A percentile compares a stretch with the other conserved stretches of the same genome.
Evolutionary conservation across 441 rosid species (phyloP).

Genomic region (Eruca vesicaria): DNA sequence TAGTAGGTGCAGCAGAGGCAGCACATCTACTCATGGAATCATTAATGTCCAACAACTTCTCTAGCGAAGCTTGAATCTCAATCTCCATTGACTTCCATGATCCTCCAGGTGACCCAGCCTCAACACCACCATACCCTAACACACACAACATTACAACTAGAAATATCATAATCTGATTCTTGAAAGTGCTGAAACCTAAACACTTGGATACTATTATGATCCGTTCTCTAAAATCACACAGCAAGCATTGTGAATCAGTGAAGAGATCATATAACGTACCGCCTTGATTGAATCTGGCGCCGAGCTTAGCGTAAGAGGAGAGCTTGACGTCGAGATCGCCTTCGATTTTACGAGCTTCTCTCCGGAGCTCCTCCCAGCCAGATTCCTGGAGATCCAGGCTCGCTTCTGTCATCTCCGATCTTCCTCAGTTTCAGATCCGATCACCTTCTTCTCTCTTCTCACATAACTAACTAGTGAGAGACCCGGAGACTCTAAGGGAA

Average conservation of each 20-base stretch:
- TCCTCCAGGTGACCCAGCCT: conserved; percentile 76
- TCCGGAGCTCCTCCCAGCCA: conserved; percentile 95
- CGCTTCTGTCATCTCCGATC: conserved; percentile 52
- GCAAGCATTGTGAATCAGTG: background rate
- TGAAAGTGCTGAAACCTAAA: background rate
- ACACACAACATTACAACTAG: background rate
- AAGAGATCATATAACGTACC: conserved; percentile 43
- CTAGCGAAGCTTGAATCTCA: conserved; percentile 88
- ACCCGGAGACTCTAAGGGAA: background rate
- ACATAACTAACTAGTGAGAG: background rate
- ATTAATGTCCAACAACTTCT: conserved; percentile 83
- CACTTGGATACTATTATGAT: background rate
- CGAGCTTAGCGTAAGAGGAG: conserved; percentile 94
- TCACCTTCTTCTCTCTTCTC: background rate
- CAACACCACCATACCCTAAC: conserved; percentile 59
- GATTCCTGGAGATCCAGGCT: conserved; percentile 86
- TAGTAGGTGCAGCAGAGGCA: conserved; percentile 76
- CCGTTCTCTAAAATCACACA: background rate
- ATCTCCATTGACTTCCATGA: conserved; percentile 98
- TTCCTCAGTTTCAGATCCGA: conserved; percentile 16
- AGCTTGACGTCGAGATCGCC: conserved; percentile 98
- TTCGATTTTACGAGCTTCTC: conserved; percentile 90
- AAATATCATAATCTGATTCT: background rate
- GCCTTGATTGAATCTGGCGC: conserved; percentile 84
- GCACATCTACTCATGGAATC: conserved; percentile 99